These are phyloP conservation scores for Primulina eburnea DNA, from an alignment of 257 asterid species.

Conservation along the genomic window DNA sequence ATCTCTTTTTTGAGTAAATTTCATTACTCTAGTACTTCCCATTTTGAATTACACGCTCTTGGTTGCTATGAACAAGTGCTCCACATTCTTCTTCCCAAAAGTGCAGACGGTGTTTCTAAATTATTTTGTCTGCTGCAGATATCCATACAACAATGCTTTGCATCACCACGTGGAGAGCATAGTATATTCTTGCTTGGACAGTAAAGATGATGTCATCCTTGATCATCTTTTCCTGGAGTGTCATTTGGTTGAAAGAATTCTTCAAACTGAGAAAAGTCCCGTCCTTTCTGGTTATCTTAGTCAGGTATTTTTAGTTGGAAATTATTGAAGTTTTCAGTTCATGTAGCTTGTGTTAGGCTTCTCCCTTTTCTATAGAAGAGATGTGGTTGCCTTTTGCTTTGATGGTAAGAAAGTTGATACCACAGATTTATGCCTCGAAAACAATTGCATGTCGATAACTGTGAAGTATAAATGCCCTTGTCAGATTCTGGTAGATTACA, in stretches of 20 bases:
- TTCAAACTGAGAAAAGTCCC: conserved; percentile 66
- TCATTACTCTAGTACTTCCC: not conserved
- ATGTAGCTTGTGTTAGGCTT: not conserved
- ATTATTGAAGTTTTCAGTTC: not conserved
- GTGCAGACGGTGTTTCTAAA: conserved; percentile 6
- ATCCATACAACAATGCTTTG: conserved; percentile 87
- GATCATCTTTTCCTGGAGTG: conserved; percentile 77
- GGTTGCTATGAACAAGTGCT: conserved; percentile 8
- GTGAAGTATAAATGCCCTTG: not conserved
- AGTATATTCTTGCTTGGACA: conserved; percentile 51
- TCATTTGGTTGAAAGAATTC: conserved; percentile 64
- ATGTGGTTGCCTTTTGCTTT: not conserved
- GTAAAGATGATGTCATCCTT: conserved; percentile 32
- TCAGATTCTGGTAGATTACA: not conserved
- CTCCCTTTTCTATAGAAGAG: not conserved
- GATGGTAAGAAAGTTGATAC: not conserved
- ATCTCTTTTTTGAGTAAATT: conserved; percentile 89
- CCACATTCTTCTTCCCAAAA: not conserved
- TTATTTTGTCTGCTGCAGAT: conserved; percentile 46
- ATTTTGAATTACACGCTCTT: not conserved
- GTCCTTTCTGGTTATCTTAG: conserved; percentile 47
- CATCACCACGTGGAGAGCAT: conserved; percentile 97
- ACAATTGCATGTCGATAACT: not conserved
- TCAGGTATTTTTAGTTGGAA: conserved; percentile 43
- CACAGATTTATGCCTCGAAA: not conserved